A percentile compares a stretch with the other conserved stretches of the same genome.
phyloP scores from a whole-genome alignment of 495 filamentous ascomycete species.

The Aspergillus campestris region DNA sequence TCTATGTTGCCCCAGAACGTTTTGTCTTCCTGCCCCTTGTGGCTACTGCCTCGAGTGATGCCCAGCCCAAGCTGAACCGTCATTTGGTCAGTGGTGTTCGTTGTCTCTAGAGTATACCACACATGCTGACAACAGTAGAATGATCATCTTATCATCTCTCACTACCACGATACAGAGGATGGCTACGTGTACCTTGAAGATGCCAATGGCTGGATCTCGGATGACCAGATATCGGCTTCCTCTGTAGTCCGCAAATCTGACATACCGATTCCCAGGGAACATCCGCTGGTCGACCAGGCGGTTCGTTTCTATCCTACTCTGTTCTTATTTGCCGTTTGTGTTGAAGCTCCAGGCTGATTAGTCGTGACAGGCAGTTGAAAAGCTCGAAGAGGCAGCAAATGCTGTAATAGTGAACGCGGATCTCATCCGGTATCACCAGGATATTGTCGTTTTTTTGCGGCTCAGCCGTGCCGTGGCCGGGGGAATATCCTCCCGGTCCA shows the following conservation, averaged over 20 bases:
- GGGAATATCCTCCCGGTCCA: conserved; percentile 68
- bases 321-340: no score
- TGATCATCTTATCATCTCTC: conserved; percentile 81
- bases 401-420: conserved; percentile 49
- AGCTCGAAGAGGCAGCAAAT: conserved; percentile 27
- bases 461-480: conserved; percentile 76
- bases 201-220: conserved; percentile 36
- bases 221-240: conserved; percentile 34
- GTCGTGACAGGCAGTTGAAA: conserved; percentile 18
- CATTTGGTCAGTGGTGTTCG: conserved; percentile 36
- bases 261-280: conserved; percentile 2
- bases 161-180: conserved; percentile 69
- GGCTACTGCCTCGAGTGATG: conserved; percentile 23
- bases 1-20: conserved; percentile 63
- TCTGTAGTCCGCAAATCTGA: conserved; percentile 37
- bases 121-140: conserved; percentile 39
- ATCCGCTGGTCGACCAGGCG: conserved; percentile 12
- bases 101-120: not conserved
- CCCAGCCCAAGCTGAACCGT: conserved; percentile 26
- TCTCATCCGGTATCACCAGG: conserved; percentile 70
- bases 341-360: not conserved
- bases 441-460: conserved; percentile 77
- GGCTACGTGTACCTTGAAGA: conserved; percentile 66
- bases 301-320: conserved; percentile 11
- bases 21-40: conserved; percentile 78